Conservation (phyloP, 2,329 filamentous ascomycete species). For the Trichoderma sp. region DNA sequence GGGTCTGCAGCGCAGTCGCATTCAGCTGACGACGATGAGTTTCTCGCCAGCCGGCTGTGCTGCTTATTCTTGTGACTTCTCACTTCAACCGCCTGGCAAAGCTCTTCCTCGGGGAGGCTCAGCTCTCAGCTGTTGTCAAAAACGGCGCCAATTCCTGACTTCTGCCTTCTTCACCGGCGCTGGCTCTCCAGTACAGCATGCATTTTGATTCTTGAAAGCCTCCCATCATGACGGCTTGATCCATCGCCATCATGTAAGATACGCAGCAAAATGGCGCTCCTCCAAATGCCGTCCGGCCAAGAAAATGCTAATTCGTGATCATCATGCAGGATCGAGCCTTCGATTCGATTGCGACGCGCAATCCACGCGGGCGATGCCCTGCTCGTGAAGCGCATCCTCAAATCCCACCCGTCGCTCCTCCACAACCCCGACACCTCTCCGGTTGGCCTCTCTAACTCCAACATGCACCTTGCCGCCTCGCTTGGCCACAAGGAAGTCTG, state of each 20-base stretch:
- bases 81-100: conserved; percentile 10
- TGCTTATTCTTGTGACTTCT: not conserved
- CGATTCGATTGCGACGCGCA: conserved; percentile 76
- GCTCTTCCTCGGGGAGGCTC: conserved; percentile 4
- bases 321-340: conserved; percentile 68
- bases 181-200: not conserved
- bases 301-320: not conserved
- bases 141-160: not conserved
- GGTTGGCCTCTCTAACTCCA: conserved; percentile 73
- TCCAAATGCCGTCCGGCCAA: not conserved
- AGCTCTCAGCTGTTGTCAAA: conserved; percentile 9
- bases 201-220: not conserved
- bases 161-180: not conserved
- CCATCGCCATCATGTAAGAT: conserved; percentile 30
- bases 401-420: conserved; percentile 68
- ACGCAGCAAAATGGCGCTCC: not conserved
- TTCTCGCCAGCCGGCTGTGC: not conserved
- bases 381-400: conserved; percentile 76
- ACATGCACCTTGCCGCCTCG: conserved; percentile 76
- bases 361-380: conserved; percentile 72
- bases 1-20: not conserved
- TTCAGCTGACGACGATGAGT: not conserved
- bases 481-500: conserved; percentile 71
- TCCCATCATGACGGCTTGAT: conserved; percentile 27
- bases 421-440: conserved; percentile 77